Conservation (phyloP, 352 stramenopile species). For the Globisporangium nagaii region DNA sequence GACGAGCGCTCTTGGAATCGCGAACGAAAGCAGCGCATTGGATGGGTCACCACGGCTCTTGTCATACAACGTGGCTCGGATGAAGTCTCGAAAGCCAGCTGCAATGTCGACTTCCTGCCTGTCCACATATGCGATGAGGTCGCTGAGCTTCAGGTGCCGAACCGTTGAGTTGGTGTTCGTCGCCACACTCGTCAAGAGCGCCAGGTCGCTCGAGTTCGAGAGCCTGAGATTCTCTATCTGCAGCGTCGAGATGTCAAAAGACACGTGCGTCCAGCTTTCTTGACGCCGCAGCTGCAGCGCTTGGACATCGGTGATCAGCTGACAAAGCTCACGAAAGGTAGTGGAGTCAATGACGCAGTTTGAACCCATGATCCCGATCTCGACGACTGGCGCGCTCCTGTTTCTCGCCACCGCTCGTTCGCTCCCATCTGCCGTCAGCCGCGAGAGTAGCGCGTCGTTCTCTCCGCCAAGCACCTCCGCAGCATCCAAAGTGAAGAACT, state of each 20-base stretch:
- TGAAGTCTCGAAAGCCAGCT: neutral
- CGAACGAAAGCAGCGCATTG: neutral
- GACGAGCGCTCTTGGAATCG: neutral
- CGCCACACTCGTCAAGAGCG: neutral
- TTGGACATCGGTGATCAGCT: neutral
- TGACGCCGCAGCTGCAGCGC: neutral
- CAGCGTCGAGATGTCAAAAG: neutral
- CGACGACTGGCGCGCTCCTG: neutral
- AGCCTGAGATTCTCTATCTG: neutral
- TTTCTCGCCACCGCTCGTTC: neutral
- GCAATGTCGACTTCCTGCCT: neutral
- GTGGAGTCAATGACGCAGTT: neutral
- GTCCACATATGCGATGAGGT: neutral
- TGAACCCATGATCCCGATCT: neutral
- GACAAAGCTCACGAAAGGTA: neutral
- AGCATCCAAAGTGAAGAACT: neutral
- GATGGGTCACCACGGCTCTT: neutral
- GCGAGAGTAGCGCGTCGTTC: neutral
- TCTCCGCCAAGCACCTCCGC: neutral
- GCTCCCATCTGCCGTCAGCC: too few relatives aligned
- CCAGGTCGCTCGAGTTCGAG: neutral
- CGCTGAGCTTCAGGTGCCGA: neutral
- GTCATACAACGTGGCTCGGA: neutral
- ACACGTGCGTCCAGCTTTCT: neutral
- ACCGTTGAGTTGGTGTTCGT: neutral